Evolutionary conservation across 2,329 filamentous ascomycete species (phyloP).

Genomic region (Podosphaera xanthii): DNA sequence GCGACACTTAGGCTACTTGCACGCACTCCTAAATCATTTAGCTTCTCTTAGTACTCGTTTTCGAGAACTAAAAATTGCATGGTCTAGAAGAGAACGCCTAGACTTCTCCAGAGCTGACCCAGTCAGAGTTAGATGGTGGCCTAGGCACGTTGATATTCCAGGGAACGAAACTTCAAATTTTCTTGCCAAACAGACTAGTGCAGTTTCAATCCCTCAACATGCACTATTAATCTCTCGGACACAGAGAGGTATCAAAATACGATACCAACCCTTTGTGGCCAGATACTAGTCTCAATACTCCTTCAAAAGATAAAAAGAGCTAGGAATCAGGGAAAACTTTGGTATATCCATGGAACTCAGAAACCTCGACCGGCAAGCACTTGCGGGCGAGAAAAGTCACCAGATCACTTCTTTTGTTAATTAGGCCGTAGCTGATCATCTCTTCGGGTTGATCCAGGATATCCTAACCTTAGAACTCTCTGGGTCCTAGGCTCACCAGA

Average conservation of each 20-base stretch:
- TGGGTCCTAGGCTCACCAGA: background rate
- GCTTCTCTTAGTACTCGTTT: background rate
- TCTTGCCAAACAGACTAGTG: background rate
- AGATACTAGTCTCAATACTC: background rate
- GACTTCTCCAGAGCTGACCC: background rate
- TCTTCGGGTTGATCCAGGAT: background rate
- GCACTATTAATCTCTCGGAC: background rate
- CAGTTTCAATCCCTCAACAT: background rate
- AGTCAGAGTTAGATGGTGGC: background rate
- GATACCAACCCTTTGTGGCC: background rate
- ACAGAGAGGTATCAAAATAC: background rate
- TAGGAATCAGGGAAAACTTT: background rate
- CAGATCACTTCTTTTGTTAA: background rate
- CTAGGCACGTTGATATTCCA: background rate
- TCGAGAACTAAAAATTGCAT: background rate
- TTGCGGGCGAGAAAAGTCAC: background rate
- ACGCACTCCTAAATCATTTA: background rate
- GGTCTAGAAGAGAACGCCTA: background rate
- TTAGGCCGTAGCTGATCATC: background rate
- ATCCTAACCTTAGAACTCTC: background rate
- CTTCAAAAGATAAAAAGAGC: background rate
- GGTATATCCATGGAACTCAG: background rate
- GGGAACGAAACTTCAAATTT: background rate
- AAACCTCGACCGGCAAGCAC: background rate
- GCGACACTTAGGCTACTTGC: background rate